Conservation (phyloP, 208 protist genomes). For the Lotmaria passim region DNA sequence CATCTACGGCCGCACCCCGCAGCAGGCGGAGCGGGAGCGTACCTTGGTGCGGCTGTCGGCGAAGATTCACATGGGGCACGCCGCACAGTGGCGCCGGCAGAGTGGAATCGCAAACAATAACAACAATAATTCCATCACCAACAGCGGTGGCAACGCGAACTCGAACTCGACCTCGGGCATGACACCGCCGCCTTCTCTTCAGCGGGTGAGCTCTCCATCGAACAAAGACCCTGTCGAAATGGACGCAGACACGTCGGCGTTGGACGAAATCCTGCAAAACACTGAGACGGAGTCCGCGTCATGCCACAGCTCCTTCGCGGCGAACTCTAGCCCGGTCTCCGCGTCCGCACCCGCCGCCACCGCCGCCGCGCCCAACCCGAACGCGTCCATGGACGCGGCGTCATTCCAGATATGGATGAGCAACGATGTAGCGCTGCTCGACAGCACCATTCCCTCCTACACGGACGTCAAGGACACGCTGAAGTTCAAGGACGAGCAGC, state of each 20-base stretch:
- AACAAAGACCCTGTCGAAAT: slow-evolving; percentile 6
- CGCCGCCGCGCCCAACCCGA: slow-evolving; percentile 5
- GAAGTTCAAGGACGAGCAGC: slow-evolving; percentile 58
- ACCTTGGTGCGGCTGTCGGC: slow-evolving; percentile 36
- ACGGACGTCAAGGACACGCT: slow-evolving; percentile 41
- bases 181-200: slow-evolving; percentile 1
- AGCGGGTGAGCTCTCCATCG: neutral
- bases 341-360: neutral
- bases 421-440: slow-evolving; percentile 44
- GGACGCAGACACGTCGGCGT: neutral
- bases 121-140: slow-evolving; percentile 11
- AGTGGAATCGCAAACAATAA: slow-evolving; percentile 13
- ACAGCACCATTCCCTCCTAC: slow-evolving; percentile 53
- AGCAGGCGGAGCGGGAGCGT: slow-evolving; percentile 56
- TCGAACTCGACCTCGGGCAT: neutral
- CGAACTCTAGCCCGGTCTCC: slow-evolving; percentile 4
- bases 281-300: slow-evolving; percentile 15
- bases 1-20: slow-evolving; percentile 69
- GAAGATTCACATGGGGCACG: slow-evolving; percentile 39
- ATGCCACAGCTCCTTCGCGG: slow-evolving; percentile 18
- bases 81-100: slow-evolving; percentile 26
- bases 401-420: slow-evolving; percentile 32
- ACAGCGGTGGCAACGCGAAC: neutral
- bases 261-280: slow-evolving; percentile 12
- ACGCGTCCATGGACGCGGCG: slow-evolving; percentile 23